Base-by-base conservation (phyloP, 1,284 basidiomycete species). In the Sphaerobolus stellatus region DNA sequence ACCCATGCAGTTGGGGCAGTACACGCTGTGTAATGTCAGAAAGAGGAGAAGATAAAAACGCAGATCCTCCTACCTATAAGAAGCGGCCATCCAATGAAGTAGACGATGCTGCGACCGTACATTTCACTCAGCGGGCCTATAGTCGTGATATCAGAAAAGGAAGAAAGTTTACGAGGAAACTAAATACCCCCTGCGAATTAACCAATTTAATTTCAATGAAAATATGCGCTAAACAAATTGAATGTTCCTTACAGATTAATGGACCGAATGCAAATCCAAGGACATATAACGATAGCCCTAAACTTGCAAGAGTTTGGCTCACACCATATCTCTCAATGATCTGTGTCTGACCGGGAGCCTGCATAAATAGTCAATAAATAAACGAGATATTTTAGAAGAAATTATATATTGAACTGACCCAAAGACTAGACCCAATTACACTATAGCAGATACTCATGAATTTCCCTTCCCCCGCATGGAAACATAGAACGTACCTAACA, bases 201-300 rank as follows among this genome's bases (percentile, higher is more conserved):
- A n/a, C n/a, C 14, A n/a, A 29, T 36, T 9, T 40, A 24, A 5
- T 27, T 28, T n/a, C n/a, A 29, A 38, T n/a, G n/a, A 3, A 24
- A 16, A n/a, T n/a, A 11, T 31, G 34, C 9, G 11, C 22, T 27
- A 54, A 36, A 48, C 31, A 48, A 24, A 51, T 3, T 4, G 27
- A n/a, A n/a, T 16, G 60, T n/a, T n/a, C n/a, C 63, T n/a, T 47
- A 68, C 64, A 66, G 6, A 68, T 36, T 9, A 66, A 48, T 11
- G 64, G 64, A 1, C 63, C 65, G 29, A 65, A 53, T 7, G 61
- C 62, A 38, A 68, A 65, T 9, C 66, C 66, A 3, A 67, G 54
- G 2, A 68, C 64, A 45, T 68, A 67, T n/a, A 67, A 52, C 3
- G 61, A 65, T 3, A 68, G 56, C 4, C 66, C 66, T 11, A 59